phyloP scores from a whole-genome alignment of 2,329 filamentous ascomycete species.

The Raffaelea albimanens region DNA sequence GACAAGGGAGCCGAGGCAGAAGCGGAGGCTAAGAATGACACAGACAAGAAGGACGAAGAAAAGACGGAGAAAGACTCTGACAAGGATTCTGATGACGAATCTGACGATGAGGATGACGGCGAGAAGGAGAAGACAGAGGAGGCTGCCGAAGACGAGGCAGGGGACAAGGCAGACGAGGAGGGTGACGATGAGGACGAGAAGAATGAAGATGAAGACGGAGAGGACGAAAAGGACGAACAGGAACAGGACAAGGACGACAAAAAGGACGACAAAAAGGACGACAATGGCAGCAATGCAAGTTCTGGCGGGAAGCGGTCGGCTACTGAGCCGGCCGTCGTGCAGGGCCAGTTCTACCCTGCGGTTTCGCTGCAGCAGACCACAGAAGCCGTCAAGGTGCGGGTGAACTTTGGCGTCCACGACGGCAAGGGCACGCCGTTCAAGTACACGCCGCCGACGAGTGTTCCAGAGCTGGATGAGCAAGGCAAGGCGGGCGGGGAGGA shows the following conservation, averaged over 20 bases:
- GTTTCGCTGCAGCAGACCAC: conserved; percentile 1
- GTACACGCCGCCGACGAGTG: not conserved
- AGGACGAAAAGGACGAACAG: no score
- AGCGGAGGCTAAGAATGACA: not conserved
- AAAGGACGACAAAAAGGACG: no score
- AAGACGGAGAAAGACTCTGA: no score
- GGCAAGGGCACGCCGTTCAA: conserved; percentile 1
- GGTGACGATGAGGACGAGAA: not conserved
- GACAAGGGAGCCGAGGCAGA: not conserved
- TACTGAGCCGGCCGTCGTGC: not conserved
- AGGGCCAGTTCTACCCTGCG: conserved; percentile 4
- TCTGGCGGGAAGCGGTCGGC: not conserved
- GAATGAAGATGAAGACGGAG: no score
- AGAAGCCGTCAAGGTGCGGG: not conserved
- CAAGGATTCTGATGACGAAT: no score
- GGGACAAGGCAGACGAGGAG: not conserved
- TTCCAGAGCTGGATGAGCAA: not conserved
- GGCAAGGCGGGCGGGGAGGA: no score
- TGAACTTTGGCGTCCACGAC: conserved; percentile 1
- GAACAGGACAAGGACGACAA: no score
- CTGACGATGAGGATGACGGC: no score
- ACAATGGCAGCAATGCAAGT: not conserved
- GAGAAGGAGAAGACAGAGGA: not conserved
- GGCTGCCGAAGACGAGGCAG: not conserved
- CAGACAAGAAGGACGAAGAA: not conserved